Evolutionary conservation across 495 filamentous ascomycete species (phyloP).

Genomic region (Penicillium longicatenatum): DNA sequence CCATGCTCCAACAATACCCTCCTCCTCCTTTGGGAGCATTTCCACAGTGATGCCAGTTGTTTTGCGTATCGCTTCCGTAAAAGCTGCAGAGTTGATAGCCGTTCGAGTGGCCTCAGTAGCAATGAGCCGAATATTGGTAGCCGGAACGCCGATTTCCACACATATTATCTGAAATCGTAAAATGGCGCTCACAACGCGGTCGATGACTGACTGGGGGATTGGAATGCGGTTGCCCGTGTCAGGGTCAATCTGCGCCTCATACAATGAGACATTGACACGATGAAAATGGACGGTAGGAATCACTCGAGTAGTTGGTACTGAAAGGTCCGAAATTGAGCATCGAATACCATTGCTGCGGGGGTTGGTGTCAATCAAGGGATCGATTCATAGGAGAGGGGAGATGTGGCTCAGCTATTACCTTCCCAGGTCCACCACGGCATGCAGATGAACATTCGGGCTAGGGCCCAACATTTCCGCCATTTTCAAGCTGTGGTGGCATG

Average conservation of each 20-base stretch:
- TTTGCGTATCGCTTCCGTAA: constrained; percentile 62
- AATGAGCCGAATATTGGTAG: constrained; percentile 66
- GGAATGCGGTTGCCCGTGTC: constrained; percentile 44
- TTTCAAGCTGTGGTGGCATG: background rate
- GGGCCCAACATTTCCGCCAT: background rate
- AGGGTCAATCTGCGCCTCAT: constrained; percentile 70
- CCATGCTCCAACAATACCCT: constrained; percentile 81
- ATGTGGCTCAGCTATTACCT: constrained; percentile 19
- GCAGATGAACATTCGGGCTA: constrained; percentile 16
- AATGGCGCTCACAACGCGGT: constrained; percentile 62
- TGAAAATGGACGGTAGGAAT: constrained; percentile 77
- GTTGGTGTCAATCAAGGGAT: background rate
- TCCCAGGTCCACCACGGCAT: constrained; percentile 36
- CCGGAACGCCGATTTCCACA: constrained; percentile 64
- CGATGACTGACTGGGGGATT: constrained; percentile 66
- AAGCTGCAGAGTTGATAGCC: constrained; percentile 70
- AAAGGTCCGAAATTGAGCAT: constrained; percentile 83
- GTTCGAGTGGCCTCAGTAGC: constrained; percentile 89
- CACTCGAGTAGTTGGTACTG: constrained; percentile 67
- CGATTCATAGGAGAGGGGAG: background rate
- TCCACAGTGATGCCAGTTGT: constrained; percentile 66
- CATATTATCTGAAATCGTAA: constrained; percentile 76
- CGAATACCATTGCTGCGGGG: constrained; percentile 86
- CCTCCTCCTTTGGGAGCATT: constrained; percentile 75
- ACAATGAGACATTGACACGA: constrained; percentile 81